phyloP scores from a whole-genome alignment of 768 basidiomycete genomes.

The Mycena metata region DNA sequence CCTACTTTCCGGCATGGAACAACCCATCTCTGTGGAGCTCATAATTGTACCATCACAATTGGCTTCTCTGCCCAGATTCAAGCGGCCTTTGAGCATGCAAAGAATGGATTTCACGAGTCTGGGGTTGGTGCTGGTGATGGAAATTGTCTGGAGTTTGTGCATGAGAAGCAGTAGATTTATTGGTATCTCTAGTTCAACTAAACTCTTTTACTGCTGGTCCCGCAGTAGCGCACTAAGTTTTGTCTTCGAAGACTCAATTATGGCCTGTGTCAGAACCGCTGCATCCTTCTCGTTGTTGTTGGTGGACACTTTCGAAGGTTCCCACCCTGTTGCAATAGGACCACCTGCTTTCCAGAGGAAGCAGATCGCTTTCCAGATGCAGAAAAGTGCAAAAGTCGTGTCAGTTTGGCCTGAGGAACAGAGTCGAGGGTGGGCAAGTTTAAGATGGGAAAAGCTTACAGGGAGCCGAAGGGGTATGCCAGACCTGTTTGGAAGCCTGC shows the following conservation, averaged over 20 bases:
- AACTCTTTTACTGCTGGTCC: too few species aligned
- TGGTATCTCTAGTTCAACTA: too few species aligned
- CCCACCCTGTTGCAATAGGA: neutral
- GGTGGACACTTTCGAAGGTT: neutral
- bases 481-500: too few species aligned
- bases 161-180: neutral
- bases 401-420: too few species aligned
- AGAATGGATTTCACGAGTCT: neutral
- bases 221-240: too few species aligned
- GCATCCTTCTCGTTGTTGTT: neutral
- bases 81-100: constrained; percentile 5
- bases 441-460: too few species aligned
- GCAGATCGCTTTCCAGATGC: constrained; percentile 9
- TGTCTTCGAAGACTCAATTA: neutral
- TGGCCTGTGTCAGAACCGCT: neutral
- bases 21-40: constrained; percentile 15
- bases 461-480: too few species aligned
- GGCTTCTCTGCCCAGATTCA: constrained; percentile 1
- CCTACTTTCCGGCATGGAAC: constrained; percentile 7
- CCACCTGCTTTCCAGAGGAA: constrained; percentile 5
- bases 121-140: constrained; percentile 8
- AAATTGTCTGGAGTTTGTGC: neutral
- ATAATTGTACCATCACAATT: neutral
- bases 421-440: too few species aligned
- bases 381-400: too few species aligned